phyloP scores from a whole-genome alignment of 345 rosid genomes.

The Balakata baccata region DNA sequence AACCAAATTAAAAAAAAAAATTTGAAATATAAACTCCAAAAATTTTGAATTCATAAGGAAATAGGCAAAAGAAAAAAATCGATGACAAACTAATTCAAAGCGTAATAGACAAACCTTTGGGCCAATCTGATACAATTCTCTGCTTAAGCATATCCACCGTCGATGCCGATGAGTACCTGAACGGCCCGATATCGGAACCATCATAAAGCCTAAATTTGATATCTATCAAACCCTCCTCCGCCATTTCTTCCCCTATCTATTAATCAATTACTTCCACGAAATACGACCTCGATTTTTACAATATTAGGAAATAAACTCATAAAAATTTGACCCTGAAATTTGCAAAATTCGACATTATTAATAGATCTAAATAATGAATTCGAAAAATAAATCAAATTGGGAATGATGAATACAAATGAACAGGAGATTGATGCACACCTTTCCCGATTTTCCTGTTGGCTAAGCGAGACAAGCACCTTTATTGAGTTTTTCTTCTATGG shows the following conservation, averaged over 20 bases:
- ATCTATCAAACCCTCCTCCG: slow-evolving; percentile 81
- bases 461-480: not conserved
- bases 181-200: slow-evolving; percentile 92
- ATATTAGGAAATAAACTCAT: slow-evolving; percentile 12
- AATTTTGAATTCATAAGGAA: not conserved
- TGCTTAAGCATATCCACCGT: slow-evolving; percentile 88
- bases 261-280: slow-evolving; percentile 24
- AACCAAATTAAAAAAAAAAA: not conserved
- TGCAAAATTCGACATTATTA: not conserved
- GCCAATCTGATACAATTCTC: slow-evolving; percentile 90
- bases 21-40: not conserved
- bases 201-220: slow-evolving; percentile 85
- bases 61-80: not conserved
- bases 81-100: not conserved
- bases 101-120: slow-evolving; percentile 50
- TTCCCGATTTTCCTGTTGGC: not conserved
- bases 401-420: not conserved
- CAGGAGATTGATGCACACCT: not conserved
- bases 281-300: slow-evolving; percentile 1
- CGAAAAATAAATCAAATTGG: not conserved
- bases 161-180: slow-evolving; percentile 72
- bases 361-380: slow-evolving; percentile 4
- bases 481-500: slow-evolving; percentile 10
- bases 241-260: slow-evolving; percentile 38
- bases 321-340: slow-evolving; percentile 24